phyloP scores from a whole-genome alignment of 441 rosid genomes.

The Adansonia gregorii region DNA sequence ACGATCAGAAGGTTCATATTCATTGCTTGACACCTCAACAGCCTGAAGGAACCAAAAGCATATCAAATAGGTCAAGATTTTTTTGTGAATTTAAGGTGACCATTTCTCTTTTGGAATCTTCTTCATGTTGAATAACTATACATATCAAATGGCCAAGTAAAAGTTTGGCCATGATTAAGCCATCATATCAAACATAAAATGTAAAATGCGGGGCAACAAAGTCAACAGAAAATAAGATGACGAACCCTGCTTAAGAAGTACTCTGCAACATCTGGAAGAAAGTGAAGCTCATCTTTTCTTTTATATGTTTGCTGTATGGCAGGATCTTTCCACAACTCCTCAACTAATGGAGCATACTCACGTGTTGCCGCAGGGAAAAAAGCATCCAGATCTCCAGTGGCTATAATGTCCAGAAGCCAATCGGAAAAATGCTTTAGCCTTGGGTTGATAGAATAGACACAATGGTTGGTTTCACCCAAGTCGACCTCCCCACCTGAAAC shows the following conservation, averaged over 20 bases:
- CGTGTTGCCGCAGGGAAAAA: slow-evolving; percentile 99
- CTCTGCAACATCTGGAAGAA: slow-evolving; percentile 94
- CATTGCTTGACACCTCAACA: slow-evolving; percentile 96
- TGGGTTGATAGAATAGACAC: slow-evolving; percentile 80
- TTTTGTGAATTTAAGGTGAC: not conserved
- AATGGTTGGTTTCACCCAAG: slow-evolving; percentile 47
- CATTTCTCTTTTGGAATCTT: not conserved
- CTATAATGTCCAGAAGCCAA: slow-evolving; percentile 98
- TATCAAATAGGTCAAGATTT: slow-evolving; percentile 5
- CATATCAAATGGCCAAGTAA: not conserved
- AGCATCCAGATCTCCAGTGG: slow-evolving; percentile 97
- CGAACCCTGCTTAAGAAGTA: slow-evolving; percentile 94
- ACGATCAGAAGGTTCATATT: slow-evolving; percentile 90
- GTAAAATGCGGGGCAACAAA: not conserved
- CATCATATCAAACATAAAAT: not conserved
- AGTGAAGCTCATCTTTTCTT: slow-evolving; percentile 92
- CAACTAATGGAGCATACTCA: slow-evolving; percentile 96
- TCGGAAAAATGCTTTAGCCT: slow-evolving; percentile 97
- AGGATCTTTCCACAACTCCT: slow-evolving; percentile 98
- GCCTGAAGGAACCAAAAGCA: slow-evolving; percentile 61
- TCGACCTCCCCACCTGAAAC: slow-evolving; percentile 59
- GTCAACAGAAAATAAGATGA: slow-evolving; percentile 1
- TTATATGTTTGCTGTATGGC: slow-evolving; percentile 89
- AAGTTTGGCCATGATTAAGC: not conserved
- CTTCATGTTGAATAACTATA: slow-evolving; percentile 4